A percentile compares a stretch with the other conserved stretches of the same genome.
These are phyloP conservation scores for Polygonum aviculare DNA, from an alignment of 148 eudicot genomes.

Conservation along the genomic window DNA sequence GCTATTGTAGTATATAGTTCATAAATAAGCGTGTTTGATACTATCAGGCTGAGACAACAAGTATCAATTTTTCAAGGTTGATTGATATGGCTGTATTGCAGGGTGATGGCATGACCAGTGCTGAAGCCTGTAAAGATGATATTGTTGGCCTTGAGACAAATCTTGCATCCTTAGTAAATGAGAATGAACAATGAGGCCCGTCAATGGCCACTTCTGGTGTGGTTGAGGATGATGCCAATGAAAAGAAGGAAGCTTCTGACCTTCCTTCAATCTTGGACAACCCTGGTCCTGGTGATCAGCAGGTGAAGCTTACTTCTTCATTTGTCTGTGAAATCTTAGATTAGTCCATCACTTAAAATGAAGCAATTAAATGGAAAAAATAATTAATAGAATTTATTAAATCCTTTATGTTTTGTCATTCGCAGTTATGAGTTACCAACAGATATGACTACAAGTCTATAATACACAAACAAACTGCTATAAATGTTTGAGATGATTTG, in stretches of 20 bases:
- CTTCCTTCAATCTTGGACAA: neutral
- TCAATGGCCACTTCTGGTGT: neutral
- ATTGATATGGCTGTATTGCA: neutral
- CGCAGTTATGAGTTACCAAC: neutral
- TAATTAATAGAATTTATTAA: too few relatives aligned
- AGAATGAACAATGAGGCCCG: neutral
- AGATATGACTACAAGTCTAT: neutral
- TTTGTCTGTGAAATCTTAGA: neutral
- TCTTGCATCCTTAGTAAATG: neutral
- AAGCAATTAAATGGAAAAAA: too few relatives aligned
- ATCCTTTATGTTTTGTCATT: too few relatives aligned
- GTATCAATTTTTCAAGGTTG: neutral
- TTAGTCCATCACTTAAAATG: too few relatives aligned
- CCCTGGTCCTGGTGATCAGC: neutral
- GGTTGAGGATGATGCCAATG: neutral
- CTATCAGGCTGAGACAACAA: neutral
- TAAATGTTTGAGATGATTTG: neutral
- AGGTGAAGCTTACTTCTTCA: neutral
- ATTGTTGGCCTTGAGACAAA: neutral
- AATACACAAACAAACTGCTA: too few relatives aligned
- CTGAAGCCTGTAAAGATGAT: slow-evolving; percentile 3
- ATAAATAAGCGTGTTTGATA: neutral
- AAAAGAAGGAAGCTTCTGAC: slow-evolving; percentile 7
- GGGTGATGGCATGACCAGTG: neutral
- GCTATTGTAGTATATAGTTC: too few relatives aligned